phyloP scores from a whole-genome alignment of 108 stramenopile species.

The Nannochloropsis granulata region DNA sequence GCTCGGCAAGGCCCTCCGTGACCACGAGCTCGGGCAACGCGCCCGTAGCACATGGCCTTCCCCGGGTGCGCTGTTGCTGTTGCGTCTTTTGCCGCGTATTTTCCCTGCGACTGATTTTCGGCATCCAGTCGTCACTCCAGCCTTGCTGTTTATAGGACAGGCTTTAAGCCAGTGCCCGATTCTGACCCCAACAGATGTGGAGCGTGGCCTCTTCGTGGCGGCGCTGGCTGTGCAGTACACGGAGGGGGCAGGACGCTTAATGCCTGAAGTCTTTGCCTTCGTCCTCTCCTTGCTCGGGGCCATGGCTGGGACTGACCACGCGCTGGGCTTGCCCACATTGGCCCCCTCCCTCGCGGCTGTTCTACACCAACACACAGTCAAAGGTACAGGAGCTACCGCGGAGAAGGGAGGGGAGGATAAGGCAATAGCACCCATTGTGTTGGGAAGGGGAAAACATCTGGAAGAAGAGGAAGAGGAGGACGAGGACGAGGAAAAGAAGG shows the following conservation, averaged over 20 bases:
- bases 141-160: constrained; percentile 58
- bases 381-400: not conserved
- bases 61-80: constrained; percentile 56
- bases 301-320: not conserved
- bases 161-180: constrained; percentile 66
- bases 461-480: not conserved
- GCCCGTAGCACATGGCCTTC: constrained; percentile 62
- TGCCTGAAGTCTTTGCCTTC: constrained; percentile 67
- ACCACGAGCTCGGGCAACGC: constrained; percentile 44
- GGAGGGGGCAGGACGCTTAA: constrained; percentile 53
- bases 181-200: constrained; percentile 47
- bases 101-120: constrained; percentile 76
- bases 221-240: constrained; percentile 64
- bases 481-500: not conserved
- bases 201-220: constrained; percentile 53
- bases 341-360: not conserved
- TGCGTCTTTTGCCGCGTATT: constrained; percentile 62
- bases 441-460: not conserved
- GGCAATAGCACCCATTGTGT: not conserved
- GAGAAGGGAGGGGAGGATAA: not conserved
- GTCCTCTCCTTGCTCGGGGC: constrained; percentile 44
- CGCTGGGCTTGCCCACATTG: not conserved
- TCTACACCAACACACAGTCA: not conserved
- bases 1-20: constrained; percentile 62
- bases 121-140: constrained; percentile 72